Conservation (phyloP, 352 stramenopile species). For the Plasmopara viticola region DNA sequence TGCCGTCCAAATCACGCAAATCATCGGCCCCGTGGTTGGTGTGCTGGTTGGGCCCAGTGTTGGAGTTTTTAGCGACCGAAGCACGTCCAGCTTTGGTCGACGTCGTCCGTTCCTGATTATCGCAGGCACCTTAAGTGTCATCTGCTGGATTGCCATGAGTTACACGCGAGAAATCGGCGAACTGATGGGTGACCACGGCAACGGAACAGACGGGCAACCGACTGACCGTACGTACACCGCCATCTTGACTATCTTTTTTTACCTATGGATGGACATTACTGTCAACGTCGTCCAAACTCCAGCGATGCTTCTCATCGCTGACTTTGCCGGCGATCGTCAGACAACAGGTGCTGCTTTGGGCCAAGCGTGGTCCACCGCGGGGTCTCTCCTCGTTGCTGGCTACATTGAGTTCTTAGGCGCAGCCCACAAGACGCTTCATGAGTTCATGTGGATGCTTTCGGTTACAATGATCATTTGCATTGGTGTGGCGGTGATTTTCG, state of each 20-base stretch:
- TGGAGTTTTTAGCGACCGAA: slow-evolving; percentile 49
- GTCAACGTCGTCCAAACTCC: slow-evolving; percentile 55
- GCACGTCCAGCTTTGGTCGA: slow-evolving; percentile 31
- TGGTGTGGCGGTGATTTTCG: slow-evolving; percentile 22
- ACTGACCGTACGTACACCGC: slow-evolving; percentile 40
- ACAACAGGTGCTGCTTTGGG: slow-evolving; percentile 42
- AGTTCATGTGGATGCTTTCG: slow-evolving; percentile 51
- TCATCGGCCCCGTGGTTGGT: slow-evolving; percentile 47
- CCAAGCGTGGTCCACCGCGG: slow-evolving; percentile 41
- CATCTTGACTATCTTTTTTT: slow-evolving; percentile 47
- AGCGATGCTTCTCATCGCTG: slow-evolving; percentile 44
- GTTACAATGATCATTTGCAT: slow-evolving; percentile 39
- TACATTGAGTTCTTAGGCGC: slow-evolving; percentile 55
- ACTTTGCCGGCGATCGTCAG: slow-evolving; percentile 58
- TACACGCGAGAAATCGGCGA: slow-evolving; percentile 53
- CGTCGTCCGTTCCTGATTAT: slow-evolving; percentile 38
- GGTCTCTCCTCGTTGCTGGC: slow-evolving; percentile 40
- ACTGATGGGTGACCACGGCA: slow-evolving; percentile 38
- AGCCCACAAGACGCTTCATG: slow-evolving; percentile 37
- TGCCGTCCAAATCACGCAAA: slow-evolving; percentile 34
- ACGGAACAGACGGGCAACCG: slow-evolving; percentile 15
- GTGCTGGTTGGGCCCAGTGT: slow-evolving; percentile 44
- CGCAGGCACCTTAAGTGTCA: slow-evolving; percentile 27
- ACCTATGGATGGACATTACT: slow-evolving; percentile 64
- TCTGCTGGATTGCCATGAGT: slow-evolving; percentile 61